phyloP scores from a whole-genome alignment of 2,329 filamentous ascomycete species.

The Aureobasidium lini region DNA sequence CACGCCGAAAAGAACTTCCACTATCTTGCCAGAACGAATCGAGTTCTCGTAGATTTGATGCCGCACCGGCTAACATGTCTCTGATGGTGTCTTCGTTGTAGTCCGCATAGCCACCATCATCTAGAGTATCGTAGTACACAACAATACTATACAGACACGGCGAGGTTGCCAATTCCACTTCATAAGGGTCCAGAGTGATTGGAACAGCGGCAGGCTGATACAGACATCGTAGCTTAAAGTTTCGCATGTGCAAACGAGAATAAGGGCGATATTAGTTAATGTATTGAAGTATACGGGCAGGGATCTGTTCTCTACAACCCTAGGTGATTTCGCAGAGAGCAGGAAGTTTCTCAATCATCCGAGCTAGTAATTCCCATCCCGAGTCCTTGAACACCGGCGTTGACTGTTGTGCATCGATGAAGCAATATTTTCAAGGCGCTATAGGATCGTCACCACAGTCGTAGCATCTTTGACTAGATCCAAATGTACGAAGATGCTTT shows the following conservation, averaged over 20 bases:
- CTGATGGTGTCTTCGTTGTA: neutral
- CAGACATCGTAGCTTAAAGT: neutral
- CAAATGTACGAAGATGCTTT: too few species aligned
- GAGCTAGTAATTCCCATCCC: neutral
- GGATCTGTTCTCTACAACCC: neutral
- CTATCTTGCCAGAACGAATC: neutral
- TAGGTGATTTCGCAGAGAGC: neutral
- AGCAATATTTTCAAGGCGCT: neutral
- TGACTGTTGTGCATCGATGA: neutral
- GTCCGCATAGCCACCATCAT: neutral
- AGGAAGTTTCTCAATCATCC: neutral
- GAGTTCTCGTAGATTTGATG: neutral
- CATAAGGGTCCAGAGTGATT: neutral
- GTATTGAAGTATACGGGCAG: neutral
- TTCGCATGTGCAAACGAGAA: neutral
- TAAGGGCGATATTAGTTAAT: neutral
- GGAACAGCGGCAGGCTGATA: neutral
- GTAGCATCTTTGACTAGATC: accelerated
- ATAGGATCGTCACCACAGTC: neutral
- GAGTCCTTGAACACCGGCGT: neutral
- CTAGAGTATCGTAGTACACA: neutral
- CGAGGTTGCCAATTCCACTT: neutral
- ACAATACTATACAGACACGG: neutral
- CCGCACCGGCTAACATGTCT: neutral
- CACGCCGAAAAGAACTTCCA: too few species aligned